Evolutionary conservation across 768 basidiomycete species (phyloP).

Genomic region (Serendipita sp.): DNA sequence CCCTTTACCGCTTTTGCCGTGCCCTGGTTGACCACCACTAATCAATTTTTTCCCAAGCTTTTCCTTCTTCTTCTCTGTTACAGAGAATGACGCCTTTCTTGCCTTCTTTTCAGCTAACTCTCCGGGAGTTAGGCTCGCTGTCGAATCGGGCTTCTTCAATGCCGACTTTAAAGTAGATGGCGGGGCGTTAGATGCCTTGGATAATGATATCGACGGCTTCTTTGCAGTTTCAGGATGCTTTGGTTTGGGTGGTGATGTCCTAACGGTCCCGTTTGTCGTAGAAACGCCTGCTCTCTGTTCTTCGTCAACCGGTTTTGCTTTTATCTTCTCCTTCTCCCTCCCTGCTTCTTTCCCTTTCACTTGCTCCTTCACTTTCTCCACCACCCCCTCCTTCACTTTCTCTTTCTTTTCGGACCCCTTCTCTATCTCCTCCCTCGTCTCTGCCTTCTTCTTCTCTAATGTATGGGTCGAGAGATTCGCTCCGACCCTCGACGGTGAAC

Average conservation of each 20-base stretch:
- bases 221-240: background rate
- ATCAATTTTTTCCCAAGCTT: conserved; percentile 23
- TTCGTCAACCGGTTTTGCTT: background rate
- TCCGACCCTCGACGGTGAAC: background rate
- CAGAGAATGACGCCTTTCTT: conserved; percentile 10
- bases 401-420: too few species aligned
- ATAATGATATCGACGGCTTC: background rate
- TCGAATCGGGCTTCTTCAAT: conserved; percentile 15
- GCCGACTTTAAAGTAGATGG: conserved; percentile 9
- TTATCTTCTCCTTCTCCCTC: conserved; percentile 8
- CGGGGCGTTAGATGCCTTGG: background rate
- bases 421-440: background rate
- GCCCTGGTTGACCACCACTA: conserved; percentile 33
- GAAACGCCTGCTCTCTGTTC: too few species aligned
- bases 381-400: too few species aligned
- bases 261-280: background rate
- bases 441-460: conserved; percentile 10
- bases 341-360: background rate
- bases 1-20: conserved; percentile 11
- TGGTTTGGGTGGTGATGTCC: background rate
- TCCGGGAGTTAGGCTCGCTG: background rate
- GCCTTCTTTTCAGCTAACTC: conserved; percentile 8
- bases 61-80: conserved; percentile 45
- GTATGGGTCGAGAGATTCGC: conserved; percentile 5
- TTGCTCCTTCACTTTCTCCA: too few species aligned